These are phyloP conservation scores for Dittrichia graveolens DNA, from an alignment of 129 eudicot genomes.

Conservation along the genomic window DNA sequence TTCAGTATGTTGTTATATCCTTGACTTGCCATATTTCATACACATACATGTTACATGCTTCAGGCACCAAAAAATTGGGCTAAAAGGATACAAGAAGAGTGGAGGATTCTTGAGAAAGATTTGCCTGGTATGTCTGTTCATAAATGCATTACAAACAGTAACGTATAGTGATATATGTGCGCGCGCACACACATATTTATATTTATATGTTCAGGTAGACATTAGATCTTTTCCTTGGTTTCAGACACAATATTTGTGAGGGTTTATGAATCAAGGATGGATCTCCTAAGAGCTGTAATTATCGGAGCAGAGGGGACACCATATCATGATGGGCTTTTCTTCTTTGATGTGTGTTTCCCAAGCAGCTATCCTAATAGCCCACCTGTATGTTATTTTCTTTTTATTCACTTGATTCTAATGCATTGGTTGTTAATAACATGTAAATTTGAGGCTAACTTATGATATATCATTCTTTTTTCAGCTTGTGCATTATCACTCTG, in stretches of 20 bases:
- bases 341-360: conserved; percentile 78
- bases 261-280: conserved; percentile 92
- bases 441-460: neutral
- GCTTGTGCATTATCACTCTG: conserved; percentile 75
- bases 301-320: conserved; percentile 96
- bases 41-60: conserved; percentile 12
- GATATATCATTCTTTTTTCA: conserved; percentile 27
- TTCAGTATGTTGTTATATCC: neutral
- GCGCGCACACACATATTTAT: neutral
- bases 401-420: neutral
- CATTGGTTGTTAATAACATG: neutral
- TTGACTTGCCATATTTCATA: neutral
- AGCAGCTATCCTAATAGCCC: conserved; percentile 67
- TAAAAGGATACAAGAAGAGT: conserved; percentile 81
- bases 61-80: conserved; percentile 74
- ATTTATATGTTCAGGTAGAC: neutral
- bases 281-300: conserved; percentile 89
- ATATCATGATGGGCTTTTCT: conserved; percentile 89
- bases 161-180: too few species aligned
- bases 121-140: conserved; percentile 62
- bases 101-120: conserved; percentile 83
- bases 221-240: neutral
- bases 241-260: conserved; percentile 78
- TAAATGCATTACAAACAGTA: too few species aligned
- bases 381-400: conserved; percentile 54